Conservation (phyloP, 2,329 filamentous ascomycete genomes). For the Biscogniauxia mediterranea region DNA sequence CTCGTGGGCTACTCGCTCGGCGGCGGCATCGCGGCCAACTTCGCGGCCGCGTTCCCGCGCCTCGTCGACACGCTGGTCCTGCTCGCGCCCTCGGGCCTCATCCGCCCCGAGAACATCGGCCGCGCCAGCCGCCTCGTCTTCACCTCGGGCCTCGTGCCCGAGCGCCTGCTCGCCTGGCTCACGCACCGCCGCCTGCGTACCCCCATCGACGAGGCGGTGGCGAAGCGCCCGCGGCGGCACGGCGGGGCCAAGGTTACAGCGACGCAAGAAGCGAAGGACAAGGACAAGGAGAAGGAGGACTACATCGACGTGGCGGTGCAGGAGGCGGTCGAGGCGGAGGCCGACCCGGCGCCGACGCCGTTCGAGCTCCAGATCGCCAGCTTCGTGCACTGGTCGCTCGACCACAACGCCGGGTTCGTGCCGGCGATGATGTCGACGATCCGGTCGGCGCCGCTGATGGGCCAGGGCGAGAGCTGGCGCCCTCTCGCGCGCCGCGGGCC, state of each 20-base stretch:
- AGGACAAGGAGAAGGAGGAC: conserved; percentile 27
- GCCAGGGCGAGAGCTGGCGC: conserved; percentile 51
- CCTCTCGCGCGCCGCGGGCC: conserved; percentile 41
- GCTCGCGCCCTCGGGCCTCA: conserved; percentile 75
- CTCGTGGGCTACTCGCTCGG: conserved; percentile 81
- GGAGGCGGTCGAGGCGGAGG: conserved; percentile 30
- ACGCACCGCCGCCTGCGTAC: conserved; percentile 48
- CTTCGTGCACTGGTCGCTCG: conserved; percentile 59
- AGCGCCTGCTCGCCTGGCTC: conserved; percentile 47
- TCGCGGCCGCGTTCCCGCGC: conserved; percentile 69
- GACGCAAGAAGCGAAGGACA: too few relatives aligned
- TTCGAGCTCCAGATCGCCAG: conserved; percentile 48
- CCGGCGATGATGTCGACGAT: conserved; percentile 59
- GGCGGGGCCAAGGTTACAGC: too few relatives aligned
- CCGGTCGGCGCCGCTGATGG: conserved; percentile 51
- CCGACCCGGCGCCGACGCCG: conserved; percentile 26
- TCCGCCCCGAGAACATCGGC: conserved; percentile 56
- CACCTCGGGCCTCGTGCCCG: conserved; percentile 53
- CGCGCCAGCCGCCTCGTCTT: conserved; percentile 50
- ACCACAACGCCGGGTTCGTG: conserved; percentile 56
- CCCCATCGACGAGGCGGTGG: conserved; percentile 45
- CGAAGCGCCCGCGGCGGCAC: conserved; percentile 23
- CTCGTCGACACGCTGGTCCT: conserved; percentile 70
- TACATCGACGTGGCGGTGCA: conserved; percentile 41
- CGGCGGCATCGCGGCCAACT: conserved; percentile 73